phyloP scores from a whole-genome alignment of 1,139 yeast genomes.

The Kodamaea plutei region DNA sequence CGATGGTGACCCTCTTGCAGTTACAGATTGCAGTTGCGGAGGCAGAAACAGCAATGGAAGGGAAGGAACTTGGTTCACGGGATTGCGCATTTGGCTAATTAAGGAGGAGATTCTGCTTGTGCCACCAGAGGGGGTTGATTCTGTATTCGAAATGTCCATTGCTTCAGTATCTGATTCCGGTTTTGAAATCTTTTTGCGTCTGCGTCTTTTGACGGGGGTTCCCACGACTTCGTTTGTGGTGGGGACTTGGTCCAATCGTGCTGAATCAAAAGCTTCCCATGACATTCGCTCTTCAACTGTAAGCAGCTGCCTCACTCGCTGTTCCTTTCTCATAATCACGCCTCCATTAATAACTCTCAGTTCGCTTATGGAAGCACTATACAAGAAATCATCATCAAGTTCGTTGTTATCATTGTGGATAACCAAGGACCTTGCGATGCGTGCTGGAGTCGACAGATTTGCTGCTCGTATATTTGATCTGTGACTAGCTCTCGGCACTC shows the following conservation, averaged over 20 bases:
- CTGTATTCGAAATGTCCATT: slow-evolving; percentile 2
- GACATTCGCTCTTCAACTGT: slow-evolving; percentile 36
- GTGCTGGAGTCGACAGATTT: not conserved
- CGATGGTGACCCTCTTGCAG: slow-evolving; percentile 4
- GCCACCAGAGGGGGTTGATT: slow-evolving; percentile 4
- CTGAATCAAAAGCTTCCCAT: slow-evolving; percentile 39
- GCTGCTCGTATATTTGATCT: no score
- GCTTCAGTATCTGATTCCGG: slow-evolving; percentile 4
- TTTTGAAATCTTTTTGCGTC: slow-evolving; percentile 23
- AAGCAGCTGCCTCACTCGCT: slow-evolving; percentile 25
- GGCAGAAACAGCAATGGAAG: not conserved
- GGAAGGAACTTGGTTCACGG: no score
- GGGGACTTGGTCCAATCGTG: slow-evolving; percentile 13
- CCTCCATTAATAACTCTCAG: slow-evolving; percentile 38
- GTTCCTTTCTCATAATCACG: slow-evolving; percentile 34
- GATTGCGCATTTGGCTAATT: slow-evolving; percentile 24
- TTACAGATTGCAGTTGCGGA: slow-evolving; percentile 2
- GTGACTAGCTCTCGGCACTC: no score
- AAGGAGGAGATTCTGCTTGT: slow-evolving; percentile 13
- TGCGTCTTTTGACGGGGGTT: slow-evolving; percentile 15
- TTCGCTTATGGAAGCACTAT: slow-evolving; percentile 11
- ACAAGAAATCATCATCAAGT: slow-evolving; percentile 34
- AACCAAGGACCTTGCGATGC: slow-evolving; percentile 12
- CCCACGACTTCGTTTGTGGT: slow-evolving; percentile 1
- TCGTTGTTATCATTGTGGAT: slow-evolving; percentile 33